phyloP scores from a whole-genome alignment of 2,329 filamentous ascomycete species.

The Penicillium glabrum region DNA sequence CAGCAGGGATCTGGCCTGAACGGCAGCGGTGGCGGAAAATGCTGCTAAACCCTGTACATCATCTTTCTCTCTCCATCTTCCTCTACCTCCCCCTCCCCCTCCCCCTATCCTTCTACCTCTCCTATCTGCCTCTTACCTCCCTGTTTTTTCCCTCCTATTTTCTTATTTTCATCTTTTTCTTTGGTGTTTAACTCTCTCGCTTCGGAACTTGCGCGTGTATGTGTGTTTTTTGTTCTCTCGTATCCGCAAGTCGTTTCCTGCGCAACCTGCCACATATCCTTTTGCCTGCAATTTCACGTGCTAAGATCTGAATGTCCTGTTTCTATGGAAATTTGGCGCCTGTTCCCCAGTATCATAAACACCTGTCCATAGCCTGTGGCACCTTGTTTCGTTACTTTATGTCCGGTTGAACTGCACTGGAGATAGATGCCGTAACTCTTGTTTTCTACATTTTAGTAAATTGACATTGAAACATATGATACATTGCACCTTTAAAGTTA shows the following conservation, averaged over 20 bases:
- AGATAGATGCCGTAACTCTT: background rate
- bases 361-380: conserved; percentile 23
- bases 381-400: conserved; percentile 8
- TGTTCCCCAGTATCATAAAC: conserved; percentile 19
- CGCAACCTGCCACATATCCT: conserved; percentile 17
- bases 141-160: conserved; percentile 1
- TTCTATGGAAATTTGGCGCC: conserved; percentile 18
- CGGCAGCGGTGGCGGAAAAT: conserved; percentile 64
- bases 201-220: conserved; percentile 1
- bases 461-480: background rate
- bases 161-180: conserved; percentile 8
- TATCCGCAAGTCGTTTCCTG: conserved; percentile 12
- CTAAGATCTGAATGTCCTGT: conserved; percentile 24
- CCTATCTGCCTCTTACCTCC: background rate
- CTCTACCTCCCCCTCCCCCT: background rate
- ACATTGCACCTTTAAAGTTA: background rate
- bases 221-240: conserved; percentile 2
- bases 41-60: conserved; percentile 60
- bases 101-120: background rate
- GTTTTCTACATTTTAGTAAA: background rate
- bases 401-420: background rate
- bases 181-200: conserved; percentile 9
- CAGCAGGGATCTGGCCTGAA: conserved; percentile 54
- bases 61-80: conserved; percentile 11
- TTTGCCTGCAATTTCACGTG: conserved; percentile 24